phyloP scores from a whole-genome alignment of 2,329 filamentous ascomycete species.

The Colletotrichum chrysophilum region DNA sequence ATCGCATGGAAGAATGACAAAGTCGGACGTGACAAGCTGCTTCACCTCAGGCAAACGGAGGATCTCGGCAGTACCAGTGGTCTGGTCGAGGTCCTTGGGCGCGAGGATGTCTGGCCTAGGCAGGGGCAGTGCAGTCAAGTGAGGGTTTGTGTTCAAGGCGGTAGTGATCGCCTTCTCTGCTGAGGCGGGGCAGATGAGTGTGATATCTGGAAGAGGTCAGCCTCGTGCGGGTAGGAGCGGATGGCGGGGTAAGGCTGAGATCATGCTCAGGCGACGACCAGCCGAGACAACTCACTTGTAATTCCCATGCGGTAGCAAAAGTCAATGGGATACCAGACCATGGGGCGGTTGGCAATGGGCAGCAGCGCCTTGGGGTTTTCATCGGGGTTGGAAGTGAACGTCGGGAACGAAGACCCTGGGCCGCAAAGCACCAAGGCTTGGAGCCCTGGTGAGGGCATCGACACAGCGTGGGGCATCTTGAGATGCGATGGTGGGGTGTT shows the following conservation, averaged over 20 bases:
- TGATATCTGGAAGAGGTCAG: conserved; percentile 57
- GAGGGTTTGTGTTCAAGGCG: conserved; percentile 78
- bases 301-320: conserved; percentile 85
- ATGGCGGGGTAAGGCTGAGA: background rate
- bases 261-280: no score
- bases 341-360: conserved; percentile 83
- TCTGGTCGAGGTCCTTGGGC: conserved; percentile 77
- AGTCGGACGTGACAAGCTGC: conserved; percentile 80
- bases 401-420: conserved; percentile 80
- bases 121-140: conserved; percentile 74
- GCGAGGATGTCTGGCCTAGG: conserved; percentile 79
- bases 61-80: conserved; percentile 88
- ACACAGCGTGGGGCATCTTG: conserved; percentile 76
- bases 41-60: conserved; percentile 84
- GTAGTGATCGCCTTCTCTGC: conserved; percentile 70
- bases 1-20: conserved; percentile 91
- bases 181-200: conserved; percentile 67
- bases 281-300: conserved; percentile 58
- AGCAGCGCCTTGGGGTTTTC: conserved; percentile 83
- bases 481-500: conserved; percentile 16
- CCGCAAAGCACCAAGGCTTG: conserved; percentile 86
- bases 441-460: conserved; percentile 76
- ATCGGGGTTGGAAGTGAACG: conserved; percentile 80
- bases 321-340: conserved; percentile 90
- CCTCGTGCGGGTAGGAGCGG: background rate